Percentiles rank a stretch among this genome's conserved stretches.
These are phyloP conservation scores for Mortierella sp. DNA, from an alignment of 371 early-diverging fungal genomes.

Conservation along the genomic window DNA sequence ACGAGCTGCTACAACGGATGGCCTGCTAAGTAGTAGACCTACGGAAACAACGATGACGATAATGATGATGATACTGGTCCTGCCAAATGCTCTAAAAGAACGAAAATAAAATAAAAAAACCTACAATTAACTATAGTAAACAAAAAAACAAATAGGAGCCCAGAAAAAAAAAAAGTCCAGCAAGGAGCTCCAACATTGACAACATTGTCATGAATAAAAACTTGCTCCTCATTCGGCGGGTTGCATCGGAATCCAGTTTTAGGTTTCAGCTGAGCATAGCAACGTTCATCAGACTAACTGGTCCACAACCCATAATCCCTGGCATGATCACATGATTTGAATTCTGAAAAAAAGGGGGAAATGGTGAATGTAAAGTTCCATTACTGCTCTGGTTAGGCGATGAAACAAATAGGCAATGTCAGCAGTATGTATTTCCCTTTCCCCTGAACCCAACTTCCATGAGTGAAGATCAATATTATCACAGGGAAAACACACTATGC, in stretches of 20 bases:
- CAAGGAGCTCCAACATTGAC: too few species aligned
- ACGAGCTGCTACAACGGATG: neutral
- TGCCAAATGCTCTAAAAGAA: too few species aligned
- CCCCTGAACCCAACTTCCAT: neutral
- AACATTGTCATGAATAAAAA: too few species aligned
- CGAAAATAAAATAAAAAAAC: too few species aligned
- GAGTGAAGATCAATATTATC: neutral
- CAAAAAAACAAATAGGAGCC: too few species aligned
- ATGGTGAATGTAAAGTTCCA: neutral
- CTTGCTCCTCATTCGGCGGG: too few species aligned
- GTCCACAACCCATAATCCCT: neutral
- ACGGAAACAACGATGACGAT: neutral
- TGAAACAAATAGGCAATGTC: neutral
- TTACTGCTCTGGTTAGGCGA: neutral
- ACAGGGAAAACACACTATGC: too few species aligned
- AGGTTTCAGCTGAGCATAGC: too few species aligned
- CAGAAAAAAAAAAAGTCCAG: too few species aligned
- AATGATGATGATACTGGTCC: neutral
- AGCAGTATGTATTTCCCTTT: neutral
- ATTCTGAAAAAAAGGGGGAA: neutral
- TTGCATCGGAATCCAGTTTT: too few species aligned
- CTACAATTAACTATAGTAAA: too few species aligned
- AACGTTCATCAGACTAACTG: too few species aligned
- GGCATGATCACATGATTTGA: neutral
- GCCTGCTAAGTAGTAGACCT: neutral